Conservation (phyloP, 2,329 filamentous ascomycete species). For the Fusarium tricinctum region DNA sequence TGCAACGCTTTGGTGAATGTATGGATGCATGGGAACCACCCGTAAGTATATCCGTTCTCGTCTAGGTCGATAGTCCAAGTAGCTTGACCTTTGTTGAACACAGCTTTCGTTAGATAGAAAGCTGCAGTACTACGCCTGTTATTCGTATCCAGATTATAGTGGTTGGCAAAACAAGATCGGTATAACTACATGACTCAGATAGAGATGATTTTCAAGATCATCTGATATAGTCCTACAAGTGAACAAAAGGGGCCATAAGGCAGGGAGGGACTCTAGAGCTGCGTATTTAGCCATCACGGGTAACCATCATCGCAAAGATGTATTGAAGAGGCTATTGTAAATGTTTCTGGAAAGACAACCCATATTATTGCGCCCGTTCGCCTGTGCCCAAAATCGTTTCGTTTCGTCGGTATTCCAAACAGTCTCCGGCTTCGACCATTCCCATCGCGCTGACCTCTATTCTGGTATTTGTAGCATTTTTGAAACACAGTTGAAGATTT, state of each 20-base stretch:
- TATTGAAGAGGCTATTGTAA: slow-evolving; percentile 41
- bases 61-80: too few relatives aligned
- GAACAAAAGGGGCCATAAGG: not conserved
- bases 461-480: not conserved
- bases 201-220: not conserved
- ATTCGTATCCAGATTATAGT: too few relatives aligned
- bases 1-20: too few relatives aligned
- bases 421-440: slow-evolving; percentile 1
- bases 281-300: slow-evolving; percentile 28
- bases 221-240: not conserved
- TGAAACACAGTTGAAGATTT: not conserved
- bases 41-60: too few relatives aligned
- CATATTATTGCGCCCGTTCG: slow-evolving; percentile 49
- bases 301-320: slow-evolving; percentile 24
- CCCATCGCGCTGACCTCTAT: not conserved
- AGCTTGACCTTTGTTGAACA: too few relatives aligned
- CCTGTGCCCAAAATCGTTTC: slow-evolving; percentile 47
- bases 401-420: slow-evolving; percentile 29
- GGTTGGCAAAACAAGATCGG: not conserved
- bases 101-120: too few relatives aligned
- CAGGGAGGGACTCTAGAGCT: not conserved
- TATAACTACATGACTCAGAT: not conserved
- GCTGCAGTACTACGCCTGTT: accelerated
- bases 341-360: slow-evolving; percentile 28
- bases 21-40: too few relatives aligned